These are phyloP conservation scores for Lepidium sativum DNA, from an alignment of 345 rosid species.

Conservation along the genomic window DNA sequence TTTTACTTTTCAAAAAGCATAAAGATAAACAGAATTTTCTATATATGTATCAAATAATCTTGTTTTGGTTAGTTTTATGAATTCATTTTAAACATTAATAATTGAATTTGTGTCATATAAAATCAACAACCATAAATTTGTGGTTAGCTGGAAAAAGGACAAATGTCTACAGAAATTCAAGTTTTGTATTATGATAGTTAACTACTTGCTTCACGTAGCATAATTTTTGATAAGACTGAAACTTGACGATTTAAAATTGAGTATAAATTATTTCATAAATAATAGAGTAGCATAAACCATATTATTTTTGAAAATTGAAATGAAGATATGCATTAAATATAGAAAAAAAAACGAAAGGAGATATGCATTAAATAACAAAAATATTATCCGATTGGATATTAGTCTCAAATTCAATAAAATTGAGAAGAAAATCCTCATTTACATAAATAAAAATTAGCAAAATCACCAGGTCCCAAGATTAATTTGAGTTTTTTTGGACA, in stretches of 20 bases:
- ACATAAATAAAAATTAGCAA: not conserved
- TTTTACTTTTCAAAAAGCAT: conserved; percentile 25
- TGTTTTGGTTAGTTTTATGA: not conserved
- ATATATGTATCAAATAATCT: not conserved
- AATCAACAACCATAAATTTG: not conserved
- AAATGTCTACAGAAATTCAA: not conserved
- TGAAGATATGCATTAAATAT: too few relatives aligned
- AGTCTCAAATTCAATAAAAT: not conserved
- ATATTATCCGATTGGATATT: not conserved
- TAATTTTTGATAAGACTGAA: not conserved
- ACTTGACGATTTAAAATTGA: not conserved
- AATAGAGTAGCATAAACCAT: not conserved
- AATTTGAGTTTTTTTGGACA: not conserved
- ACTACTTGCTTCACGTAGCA: conserved; percentile 1
- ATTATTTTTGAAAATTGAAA: not conserved
- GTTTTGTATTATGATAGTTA: not conserved
- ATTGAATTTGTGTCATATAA: not conserved
- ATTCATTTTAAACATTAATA: not conserved
- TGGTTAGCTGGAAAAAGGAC: not conserved
- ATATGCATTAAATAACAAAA: too few relatives aligned
- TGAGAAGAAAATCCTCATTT: too few relatives aligned
- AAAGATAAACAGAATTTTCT: conserved; percentile 12
- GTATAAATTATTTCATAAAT: not conserved
- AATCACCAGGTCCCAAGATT: not conserved
- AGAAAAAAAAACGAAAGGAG: too few relatives aligned